These are phyloP conservation scores for Ganoderma sp. DNA, from an alignment of 1,284 basidiomycete genomes.

Conservation along the genomic window DNA sequence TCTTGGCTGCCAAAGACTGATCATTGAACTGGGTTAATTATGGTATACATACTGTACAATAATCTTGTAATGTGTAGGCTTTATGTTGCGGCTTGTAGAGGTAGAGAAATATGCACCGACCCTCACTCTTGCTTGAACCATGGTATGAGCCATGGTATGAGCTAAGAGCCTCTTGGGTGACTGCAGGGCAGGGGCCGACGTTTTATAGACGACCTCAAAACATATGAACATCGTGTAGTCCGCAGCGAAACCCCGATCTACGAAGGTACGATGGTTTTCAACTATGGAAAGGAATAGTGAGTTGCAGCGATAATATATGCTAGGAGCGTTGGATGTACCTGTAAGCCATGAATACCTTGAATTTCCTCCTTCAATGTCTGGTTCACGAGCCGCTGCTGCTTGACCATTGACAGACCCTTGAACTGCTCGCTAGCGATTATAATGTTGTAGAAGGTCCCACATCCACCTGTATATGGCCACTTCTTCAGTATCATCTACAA, in stretches of 20 bases:
- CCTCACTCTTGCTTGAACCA: slow-evolving; percentile 8
- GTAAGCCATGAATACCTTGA: slow-evolving; percentile 90
- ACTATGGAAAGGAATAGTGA: slow-evolving; percentile 2
- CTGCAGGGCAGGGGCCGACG: background rate
- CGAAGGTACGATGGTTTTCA: slow-evolving; percentile 30
- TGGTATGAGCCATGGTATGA: background rate
- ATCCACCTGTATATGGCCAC: slow-evolving; percentile 72
- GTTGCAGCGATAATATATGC: background rate
- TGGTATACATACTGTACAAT: slow-evolving; percentile 19
- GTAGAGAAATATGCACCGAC: slow-evolving; percentile 18
- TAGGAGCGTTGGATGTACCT: slow-evolving; percentile 56
- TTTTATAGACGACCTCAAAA: slow-evolving; percentile 4
- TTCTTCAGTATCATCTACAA: slow-evolving; percentile 3
- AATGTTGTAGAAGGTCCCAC: slow-evolving; percentile 96
- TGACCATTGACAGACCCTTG: slow-evolving; percentile 85
- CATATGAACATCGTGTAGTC: slow-evolving; percentile 1
- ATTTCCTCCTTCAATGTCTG: slow-evolving; percentile 90
- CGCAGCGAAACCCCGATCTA: slow-evolving; percentile 8
- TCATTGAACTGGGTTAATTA: slow-evolving; percentile 16
- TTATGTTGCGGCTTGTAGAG: slow-evolving; percentile 22
- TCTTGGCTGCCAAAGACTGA: slow-evolving; percentile 54
- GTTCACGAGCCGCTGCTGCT: slow-evolving; percentile 94
- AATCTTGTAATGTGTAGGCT: slow-evolving; percentile 18
- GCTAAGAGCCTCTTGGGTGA: background rate
- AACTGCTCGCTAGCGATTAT: slow-evolving; percentile 85